Evolutionary conservation across 768 basidiomycete genomes (phyloP).

Genomic region (Naganishia antarctica): DNA sequence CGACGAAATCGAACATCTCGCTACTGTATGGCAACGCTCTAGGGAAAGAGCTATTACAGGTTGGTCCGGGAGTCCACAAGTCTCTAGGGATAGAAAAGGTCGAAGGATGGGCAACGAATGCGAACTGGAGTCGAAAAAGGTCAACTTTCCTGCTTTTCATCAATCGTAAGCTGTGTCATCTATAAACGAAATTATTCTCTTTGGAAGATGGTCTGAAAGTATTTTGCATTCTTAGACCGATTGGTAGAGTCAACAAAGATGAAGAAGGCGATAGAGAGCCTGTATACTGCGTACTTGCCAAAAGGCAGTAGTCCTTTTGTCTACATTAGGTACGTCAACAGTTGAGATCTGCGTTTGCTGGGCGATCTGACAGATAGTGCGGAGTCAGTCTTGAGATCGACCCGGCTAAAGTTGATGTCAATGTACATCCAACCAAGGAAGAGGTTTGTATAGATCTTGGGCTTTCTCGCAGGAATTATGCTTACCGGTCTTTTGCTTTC

Average conservation of each 20-base stretch:
- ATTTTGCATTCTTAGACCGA: slow-evolving; percentile 60
- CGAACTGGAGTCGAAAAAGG: slow-evolving; percentile 85
- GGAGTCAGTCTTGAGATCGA: slow-evolving; percentile 75
- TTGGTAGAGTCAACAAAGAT: slow-evolving; percentile 82
- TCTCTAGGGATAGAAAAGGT: slow-evolving; percentile 61
- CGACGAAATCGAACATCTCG: slow-evolving; percentile 65
- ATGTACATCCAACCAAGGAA: slow-evolving; percentile 95
- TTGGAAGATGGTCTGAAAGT: neutral
- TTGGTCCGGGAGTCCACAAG: slow-evolving; percentile 40
- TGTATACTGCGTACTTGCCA: slow-evolving; percentile 77
- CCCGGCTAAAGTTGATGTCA: slow-evolving; percentile 85
- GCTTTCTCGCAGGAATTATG: neutral
- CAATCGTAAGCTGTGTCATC: slow-evolving; percentile 63
- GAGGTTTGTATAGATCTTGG: slow-evolving; percentile 55
- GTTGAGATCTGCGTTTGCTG: neutral
- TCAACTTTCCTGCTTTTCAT: slow-evolving; percentile 84
- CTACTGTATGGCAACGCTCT: slow-evolving; percentile 75
- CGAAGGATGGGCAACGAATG: slow-evolving; percentile 72
- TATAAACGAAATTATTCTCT: neutral
- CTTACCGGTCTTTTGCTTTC: neutral
- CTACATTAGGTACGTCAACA: slow-evolving; percentile 87
- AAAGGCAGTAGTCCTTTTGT: slow-evolving; percentile 86
- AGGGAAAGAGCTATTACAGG: slow-evolving; percentile 63
- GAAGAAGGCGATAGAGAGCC: slow-evolving; percentile 77
- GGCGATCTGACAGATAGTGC: no score